Conservation (phyloP, 2,329 filamentous ascomycete genomes). For the Intubia oerlemansii region DNA sequence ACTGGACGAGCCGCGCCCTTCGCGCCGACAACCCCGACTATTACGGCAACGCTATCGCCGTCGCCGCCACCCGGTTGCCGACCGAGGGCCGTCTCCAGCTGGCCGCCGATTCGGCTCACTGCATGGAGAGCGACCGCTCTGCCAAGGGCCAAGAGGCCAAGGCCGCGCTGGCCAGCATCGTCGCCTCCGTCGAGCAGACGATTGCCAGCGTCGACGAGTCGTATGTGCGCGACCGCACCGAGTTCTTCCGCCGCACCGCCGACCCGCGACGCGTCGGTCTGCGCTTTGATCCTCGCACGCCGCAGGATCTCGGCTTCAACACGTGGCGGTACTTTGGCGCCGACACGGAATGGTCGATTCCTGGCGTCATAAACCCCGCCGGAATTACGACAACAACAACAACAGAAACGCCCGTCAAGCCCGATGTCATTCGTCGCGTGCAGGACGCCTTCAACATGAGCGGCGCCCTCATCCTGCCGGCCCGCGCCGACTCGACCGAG, state of each 20-base stretch:
- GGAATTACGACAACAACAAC: too few species aligned
- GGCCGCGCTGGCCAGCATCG: too few species aligned
- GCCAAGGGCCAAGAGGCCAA: too few species aligned
- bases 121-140: too few species aligned
- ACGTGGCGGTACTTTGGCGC: constrained; percentile 23
- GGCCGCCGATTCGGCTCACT: too few species aligned
- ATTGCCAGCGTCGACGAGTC: constrained; percentile 18
- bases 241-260: constrained; percentile 15
- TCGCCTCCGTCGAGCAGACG: constrained; percentile 13
- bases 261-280: constrained; percentile 20
- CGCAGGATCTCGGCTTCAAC: constrained; percentile 20
- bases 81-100: too few species aligned
- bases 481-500: constrained; percentile 7
- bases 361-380: constrained; percentile 9
- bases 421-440: constrained; percentile 13
- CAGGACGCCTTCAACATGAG: constrained; percentile 13
- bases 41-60: constrained; percentile 21
- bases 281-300: constrained; percentile 18
- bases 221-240: constrained; percentile 17
- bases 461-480: constrained; percentile 14
- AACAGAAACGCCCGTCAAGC: constrained; percentile 1
- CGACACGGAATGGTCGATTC: constrained; percentile 17
- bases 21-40: constrained; percentile 13
- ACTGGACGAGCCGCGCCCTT: constrained; percentile 19
- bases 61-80: constrained; percentile 16